Conservation (phyloP, 768 basidiomycete genomes). For the Mycena galericulata region DNA sequence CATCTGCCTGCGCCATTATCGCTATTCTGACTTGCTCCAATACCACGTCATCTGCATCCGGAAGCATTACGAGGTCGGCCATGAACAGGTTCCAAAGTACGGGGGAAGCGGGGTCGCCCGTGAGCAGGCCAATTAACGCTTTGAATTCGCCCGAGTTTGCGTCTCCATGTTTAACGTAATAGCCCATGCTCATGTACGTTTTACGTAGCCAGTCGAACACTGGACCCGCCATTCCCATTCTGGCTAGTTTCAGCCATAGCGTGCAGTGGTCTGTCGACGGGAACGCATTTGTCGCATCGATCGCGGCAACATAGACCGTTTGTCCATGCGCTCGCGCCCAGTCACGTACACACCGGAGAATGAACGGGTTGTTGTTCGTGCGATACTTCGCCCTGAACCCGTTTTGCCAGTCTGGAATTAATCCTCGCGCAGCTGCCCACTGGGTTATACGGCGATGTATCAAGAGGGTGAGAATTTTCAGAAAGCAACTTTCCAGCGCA, state of each 20-base stretch:
- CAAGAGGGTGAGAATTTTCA: conserved; percentile 39
- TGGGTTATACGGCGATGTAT: conserved; percentile 2
- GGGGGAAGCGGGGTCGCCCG: conserved; percentile 43
- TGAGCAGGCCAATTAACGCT: conserved; percentile 41
- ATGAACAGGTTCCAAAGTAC: conserved; percentile 42
- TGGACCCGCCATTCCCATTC: conserved; percentile 32
- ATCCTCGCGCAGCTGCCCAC: too few relatives aligned
- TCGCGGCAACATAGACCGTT: conserved; percentile 32
- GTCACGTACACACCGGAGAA: conserved; percentile 35
- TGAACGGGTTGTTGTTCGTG: conserved; percentile 35
- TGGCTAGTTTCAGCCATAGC: conserved; percentile 40
- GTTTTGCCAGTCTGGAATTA: too few relatives aligned
- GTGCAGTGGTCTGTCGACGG: conserved; percentile 32
- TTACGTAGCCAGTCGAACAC: conserved; percentile 36
- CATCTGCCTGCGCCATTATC: too few relatives aligned
- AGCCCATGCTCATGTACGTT: conserved; percentile 31
- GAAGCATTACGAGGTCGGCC: conserved; percentile 30
- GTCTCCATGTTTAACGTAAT: conserved; percentile 31
- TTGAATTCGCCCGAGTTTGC: conserved; percentile 30
- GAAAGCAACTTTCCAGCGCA: conserved; percentile 37
- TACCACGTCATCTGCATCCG: conserved; percentile 33
- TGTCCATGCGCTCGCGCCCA: conserved; percentile 22
- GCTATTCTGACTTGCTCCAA: too few relatives aligned
- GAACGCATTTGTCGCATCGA: conserved; percentile 44
- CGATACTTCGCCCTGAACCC: conserved; percentile 33